These are phyloP conservation scores for Catenaria anguillulae DNA, from an alignment of 371 early-diverging fungal genomes.

Conservation along the genomic window DNA sequence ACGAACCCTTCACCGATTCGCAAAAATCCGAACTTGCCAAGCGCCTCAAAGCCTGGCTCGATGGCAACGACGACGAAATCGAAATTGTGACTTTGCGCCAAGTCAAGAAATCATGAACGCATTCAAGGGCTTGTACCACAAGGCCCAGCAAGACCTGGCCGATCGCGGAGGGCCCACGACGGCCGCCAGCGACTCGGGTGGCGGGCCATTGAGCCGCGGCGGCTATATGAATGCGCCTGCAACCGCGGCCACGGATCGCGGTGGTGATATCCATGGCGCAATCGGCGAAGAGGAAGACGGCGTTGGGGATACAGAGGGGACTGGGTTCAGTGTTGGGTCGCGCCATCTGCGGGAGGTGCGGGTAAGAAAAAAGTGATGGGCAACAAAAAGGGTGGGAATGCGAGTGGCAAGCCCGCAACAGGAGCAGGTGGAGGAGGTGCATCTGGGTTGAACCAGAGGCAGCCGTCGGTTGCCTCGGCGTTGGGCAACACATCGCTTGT, in stretches of 20 bases:
- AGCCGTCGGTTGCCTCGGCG: no score
- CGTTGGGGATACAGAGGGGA: slow-evolving; percentile 34
- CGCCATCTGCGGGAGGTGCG: no score
- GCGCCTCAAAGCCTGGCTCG: slow-evolving; percentile 23
- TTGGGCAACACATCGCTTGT: no score
- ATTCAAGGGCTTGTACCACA: slow-evolving; percentile 24
- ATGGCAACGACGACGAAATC: slow-evolving; percentile 27
- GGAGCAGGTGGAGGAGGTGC: no score
- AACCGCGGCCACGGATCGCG: not conserved
- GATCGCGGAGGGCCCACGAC: slow-evolving; percentile 11
- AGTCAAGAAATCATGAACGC: slow-evolving; percentile 23
- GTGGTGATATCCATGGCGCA: slow-evolving; percentile 1
- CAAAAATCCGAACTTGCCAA: slow-evolving; percentile 26
- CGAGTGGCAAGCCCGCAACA: no score
- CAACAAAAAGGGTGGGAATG: no score
- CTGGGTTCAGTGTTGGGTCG: slow-evolving; percentile 35
- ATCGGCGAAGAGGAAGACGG: slow-evolving; percentile 23
- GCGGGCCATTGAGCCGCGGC: no score
- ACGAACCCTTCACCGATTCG: slow-evolving; percentile 30
- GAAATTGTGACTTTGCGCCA: slow-evolving; percentile 35
- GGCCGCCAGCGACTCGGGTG: no score
- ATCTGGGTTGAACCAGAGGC: no score
- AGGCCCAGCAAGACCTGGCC: slow-evolving; percentile 21
- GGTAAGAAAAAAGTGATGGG: no score
- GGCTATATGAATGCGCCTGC: no score